Evolutionary conservation across 2,329 filamentous ascomycete genomes (phyloP).

Genomic region (Fusarium sp.): DNA sequence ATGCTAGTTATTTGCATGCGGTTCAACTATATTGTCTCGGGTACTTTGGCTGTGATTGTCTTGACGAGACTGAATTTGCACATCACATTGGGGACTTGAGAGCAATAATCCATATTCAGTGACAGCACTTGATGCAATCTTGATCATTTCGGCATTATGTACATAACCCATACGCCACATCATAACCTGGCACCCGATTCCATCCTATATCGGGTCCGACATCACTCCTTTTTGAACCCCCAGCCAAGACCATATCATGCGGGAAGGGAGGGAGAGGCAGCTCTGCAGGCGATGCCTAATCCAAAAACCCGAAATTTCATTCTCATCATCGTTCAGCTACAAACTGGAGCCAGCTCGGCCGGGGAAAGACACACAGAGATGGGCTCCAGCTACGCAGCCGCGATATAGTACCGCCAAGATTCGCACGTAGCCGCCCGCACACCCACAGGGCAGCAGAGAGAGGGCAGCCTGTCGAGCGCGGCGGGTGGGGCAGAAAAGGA

Average conservation of each 20-base stretch:
- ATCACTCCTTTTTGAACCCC: slow-evolving; percentile 35
- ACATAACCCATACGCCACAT: slow-evolving; percentile 42
- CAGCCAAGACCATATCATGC: slow-evolving; percentile 20
- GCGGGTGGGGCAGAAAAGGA: slow-evolving; percentile 11
- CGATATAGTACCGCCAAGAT: slow-evolving; percentile 13
- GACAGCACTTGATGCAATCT: slow-evolving; percentile 27
- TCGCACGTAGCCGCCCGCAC: slow-evolving; percentile 11
- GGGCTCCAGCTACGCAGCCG: slow-evolving; percentile 14
- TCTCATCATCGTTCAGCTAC: slow-evolving; percentile 24
- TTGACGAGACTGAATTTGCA: too few relatives aligned
- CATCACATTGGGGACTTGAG: too few relatives aligned
- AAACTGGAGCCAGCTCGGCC: not conserved
- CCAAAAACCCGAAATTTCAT: slow-evolving; percentile 31
- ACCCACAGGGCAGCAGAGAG: slow-evolving; percentile 12
- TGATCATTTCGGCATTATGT: slow-evolving; percentile 45
- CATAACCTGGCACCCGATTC: slow-evolving; percentile 36
- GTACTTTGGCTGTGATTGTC: too few relatives aligned
- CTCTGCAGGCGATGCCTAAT: slow-evolving; percentile 31
- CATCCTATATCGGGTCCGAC: slow-evolving; percentile 24
- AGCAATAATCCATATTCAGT: not conserved
- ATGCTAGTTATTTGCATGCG: slow-evolving; percentile 32
- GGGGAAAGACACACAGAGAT: not conserved
- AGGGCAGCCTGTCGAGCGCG: slow-evolving; percentile 8
- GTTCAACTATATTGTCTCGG: slow-evolving; percentile 4
- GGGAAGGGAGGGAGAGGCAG: slow-evolving; percentile 16